Conservation (phyloP, 176 grass and related monocot genomes). For the Metroxylon sagu region DNA sequence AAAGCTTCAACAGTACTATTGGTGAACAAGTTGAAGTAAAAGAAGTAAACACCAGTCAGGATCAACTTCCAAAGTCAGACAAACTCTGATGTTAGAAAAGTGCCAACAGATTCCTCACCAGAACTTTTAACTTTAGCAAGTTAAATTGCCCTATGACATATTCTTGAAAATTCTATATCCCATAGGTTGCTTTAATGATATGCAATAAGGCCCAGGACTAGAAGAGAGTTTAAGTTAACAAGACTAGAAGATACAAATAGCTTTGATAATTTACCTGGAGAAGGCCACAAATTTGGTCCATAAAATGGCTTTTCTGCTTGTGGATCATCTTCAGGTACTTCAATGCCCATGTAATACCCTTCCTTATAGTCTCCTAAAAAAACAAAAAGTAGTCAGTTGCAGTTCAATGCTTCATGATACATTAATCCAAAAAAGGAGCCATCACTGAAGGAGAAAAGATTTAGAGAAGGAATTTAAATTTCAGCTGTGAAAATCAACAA, state of each 20-base stretch:
- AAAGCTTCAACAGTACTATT: too few species aligned
- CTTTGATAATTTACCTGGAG: constrained; percentile 34
- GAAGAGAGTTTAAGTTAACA: background rate
- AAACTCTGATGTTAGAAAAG: too few species aligned
- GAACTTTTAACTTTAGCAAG: background rate
- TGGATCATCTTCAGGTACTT: constrained; percentile 64
- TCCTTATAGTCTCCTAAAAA: constrained; percentile 87
- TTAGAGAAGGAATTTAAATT: too few species aligned
- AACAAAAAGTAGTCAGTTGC: background rate
- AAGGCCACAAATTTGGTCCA: constrained; percentile 94
- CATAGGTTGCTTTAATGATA: background rate
- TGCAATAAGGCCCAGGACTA: too few species aligned
- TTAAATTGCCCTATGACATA: too few species aligned
- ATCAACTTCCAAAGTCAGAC: too few species aligned
- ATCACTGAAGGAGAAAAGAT: too few species aligned
- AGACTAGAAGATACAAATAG: constrained; percentile 7
- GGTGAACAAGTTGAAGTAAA: too few species aligned
- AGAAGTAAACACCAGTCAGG: too few species aligned
- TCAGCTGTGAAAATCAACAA: too few species aligned
- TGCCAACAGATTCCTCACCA: background rate
- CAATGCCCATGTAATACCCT: constrained; percentile 89
- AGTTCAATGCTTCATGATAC: too few species aligned
- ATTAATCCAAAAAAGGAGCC: too few species aligned
- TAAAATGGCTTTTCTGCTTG: constrained; percentile 82
- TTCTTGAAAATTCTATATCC: background rate